Conservation (phyloP, 306 rosid genomes). For the Begonia loranthoides region DNA sequence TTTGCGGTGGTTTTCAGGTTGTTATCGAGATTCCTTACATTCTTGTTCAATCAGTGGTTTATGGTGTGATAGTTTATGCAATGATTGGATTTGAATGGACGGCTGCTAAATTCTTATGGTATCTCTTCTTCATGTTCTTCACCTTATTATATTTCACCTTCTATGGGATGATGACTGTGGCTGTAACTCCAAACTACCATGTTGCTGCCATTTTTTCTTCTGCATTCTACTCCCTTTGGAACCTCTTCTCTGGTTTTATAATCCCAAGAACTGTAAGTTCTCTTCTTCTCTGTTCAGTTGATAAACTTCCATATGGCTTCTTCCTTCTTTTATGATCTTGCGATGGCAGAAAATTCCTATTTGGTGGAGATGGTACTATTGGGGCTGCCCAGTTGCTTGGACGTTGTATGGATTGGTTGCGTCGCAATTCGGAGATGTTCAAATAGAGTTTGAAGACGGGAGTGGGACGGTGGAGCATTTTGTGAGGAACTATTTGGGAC, state of each 20-base stretch:
- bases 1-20: slow-evolving; percentile 27
- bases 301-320: background rate
- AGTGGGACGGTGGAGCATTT: slow-evolving; percentile 14
- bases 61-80: slow-evolving; percentile 46
- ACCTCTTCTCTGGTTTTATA: slow-evolving; percentile 66
- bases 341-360: slow-evolving; percentile 43
- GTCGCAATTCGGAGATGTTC: slow-evolving; percentile 39
- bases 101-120: slow-evolving; percentile 49
- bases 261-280: slow-evolving; percentile 50
- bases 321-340: background rate
- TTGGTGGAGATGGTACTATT: slow-evolving; percentile 84
- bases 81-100: slow-evolving; percentile 79
- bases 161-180: slow-evolving; percentile 82
- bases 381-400: slow-evolving; percentile 64
- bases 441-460: background rate
- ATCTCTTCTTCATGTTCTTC: slow-evolving; percentile 60
- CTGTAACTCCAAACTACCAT: slow-evolving; percentile 61
- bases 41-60: slow-evolving; percentile 34
- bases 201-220: slow-evolving; percentile 46
- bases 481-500: slow-evolving; percentile 18
- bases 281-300: no score
- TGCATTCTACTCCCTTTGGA: slow-evolving; percentile 66
- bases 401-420: slow-evolving; percentile 47
- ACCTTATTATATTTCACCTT: slow-evolving; percentile 59
- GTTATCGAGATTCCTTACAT: slow-evolving; percentile 55